Evolutionary conservation across 345 rosid genomes (phyloP).

Genomic region (Citrus sp.): DNA sequence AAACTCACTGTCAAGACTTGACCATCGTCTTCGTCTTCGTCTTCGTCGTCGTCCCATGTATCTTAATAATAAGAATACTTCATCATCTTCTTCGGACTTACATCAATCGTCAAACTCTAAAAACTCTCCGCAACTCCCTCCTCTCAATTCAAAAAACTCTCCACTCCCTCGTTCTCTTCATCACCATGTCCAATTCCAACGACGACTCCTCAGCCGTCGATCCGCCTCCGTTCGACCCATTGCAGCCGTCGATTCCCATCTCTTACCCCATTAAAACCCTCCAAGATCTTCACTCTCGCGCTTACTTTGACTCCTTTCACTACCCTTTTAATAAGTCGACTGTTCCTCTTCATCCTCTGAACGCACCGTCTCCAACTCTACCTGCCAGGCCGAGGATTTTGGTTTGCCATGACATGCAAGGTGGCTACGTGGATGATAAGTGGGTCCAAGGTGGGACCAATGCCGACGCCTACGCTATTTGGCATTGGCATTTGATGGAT

Average conservation of each 20-base stretch:
- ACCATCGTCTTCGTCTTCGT: background rate
- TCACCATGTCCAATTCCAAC: constrained; percentile 30
- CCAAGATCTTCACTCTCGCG: constrained; percentile 50
- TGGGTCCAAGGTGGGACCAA: constrained; percentile 85
- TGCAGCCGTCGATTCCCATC: constrained; percentile 54
- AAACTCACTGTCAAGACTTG: background rate
- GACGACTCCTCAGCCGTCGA: constrained; percentile 13
- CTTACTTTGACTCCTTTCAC: constrained; percentile 77
- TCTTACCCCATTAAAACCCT: constrained; percentile 75
- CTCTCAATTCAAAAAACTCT: constrained; percentile 3
- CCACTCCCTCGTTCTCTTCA: constrained; percentile 18
- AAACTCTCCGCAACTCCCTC: constrained; percentile 28
- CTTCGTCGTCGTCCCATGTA: background rate
- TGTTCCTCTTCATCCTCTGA: constrained; percentile 42
- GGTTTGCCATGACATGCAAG: constrained; percentile 85
- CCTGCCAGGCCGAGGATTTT: constrained; percentile 55
- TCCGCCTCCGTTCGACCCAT: constrained; percentile 44
- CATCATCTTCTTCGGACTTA: constrained; percentile 20
- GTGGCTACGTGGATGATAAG: constrained; percentile 71
- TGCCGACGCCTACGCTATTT: constrained; percentile 52
- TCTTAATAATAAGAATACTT: background rate
- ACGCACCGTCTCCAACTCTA: constrained; percentile 6
- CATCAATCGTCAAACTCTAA: constrained; percentile 30
- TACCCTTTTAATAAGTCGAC: constrained; percentile 63
- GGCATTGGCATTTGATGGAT: constrained; percentile 96